Evolutionary conservation across 2,329 filamentous ascomycete species (phyloP), one percentile per base, ranked within the genome.

Genomic region (Pseudogymnoascus verrucosus): DNA sequence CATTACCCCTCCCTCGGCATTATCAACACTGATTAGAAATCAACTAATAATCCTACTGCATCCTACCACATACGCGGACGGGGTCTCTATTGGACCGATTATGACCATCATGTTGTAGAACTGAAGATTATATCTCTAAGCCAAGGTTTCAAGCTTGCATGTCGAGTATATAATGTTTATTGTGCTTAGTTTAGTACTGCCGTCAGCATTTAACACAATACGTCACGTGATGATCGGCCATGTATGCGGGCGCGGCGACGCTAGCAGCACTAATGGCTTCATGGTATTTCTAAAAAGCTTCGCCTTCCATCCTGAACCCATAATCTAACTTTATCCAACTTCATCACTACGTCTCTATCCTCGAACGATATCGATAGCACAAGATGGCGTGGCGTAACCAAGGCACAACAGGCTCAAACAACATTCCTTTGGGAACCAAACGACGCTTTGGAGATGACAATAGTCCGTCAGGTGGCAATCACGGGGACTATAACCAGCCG

Each of bases 371-470:
- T 40, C 26, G 21, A 31, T 6, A 61, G 11, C 19, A 66, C 72
- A 79, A 68, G 5, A 88, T 89, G 86, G 80, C 86, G 72, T 88
- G 86, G 86, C 64, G 65, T 37, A 85, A 78, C 64, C 85, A 88
- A 76, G 95, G 95, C 70, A 96, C 96, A 75, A 99, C 95, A 19
- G 95, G 95, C 62, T 98, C 96, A 51, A 99, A 99, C 78, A 98
- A 97, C 74, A 96, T 99, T 72, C 95, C 95, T 66, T 80, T 99
- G 66, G 95, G 95, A 62, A 96, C 86, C 71, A 84, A 86, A 69
- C 86, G 90, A 71, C 89, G 93, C 66, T 92, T 96, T 71, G 89
- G 86, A 66, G 89, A 84, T 60, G 85, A 89, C 44, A 71, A 69
- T 60, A 70, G 76, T 51, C 74, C 74, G 64, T 68, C 70, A 60